Conservation (phyloP, 2,329 filamentous ascomycete species). For the Aspergillus latus region DNA sequence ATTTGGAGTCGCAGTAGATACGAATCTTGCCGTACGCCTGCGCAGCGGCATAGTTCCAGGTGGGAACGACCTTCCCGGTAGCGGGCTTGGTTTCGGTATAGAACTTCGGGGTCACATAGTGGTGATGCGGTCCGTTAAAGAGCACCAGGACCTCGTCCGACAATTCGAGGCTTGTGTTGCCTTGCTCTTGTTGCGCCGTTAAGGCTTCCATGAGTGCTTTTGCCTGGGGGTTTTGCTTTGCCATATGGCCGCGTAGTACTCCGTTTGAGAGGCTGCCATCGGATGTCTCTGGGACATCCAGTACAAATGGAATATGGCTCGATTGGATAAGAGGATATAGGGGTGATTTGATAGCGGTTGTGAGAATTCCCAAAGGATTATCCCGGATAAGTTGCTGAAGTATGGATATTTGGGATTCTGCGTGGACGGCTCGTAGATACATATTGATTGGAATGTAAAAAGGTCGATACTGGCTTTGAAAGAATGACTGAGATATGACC, state of each 20-base stretch:
- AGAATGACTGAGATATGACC: neutral
- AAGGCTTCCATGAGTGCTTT: slow-evolving; percentile 59
- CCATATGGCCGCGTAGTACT: slow-evolving; percentile 61
- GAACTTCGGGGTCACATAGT: slow-evolving; percentile 69
- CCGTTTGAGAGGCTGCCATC: slow-evolving; percentile 30
- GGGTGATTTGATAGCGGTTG: slow-evolving; percentile 58
- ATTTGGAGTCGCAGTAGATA: slow-evolving; percentile 54
- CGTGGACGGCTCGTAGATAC: slow-evolving; percentile 58
- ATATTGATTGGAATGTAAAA: slow-evolving; percentile 41
- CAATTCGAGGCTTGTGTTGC: slow-evolving; percentile 31
- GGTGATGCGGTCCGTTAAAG: slow-evolving; percentile 59
- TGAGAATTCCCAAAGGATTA: slow-evolving; percentile 63
- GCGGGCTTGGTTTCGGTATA: slow-evolving; percentile 65
- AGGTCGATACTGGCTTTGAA: neutral
- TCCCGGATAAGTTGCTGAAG: slow-evolving; percentile 57
- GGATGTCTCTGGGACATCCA: slow-evolving; percentile 46
- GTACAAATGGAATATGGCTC: slow-evolving; percentile 62
- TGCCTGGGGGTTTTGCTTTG: slow-evolving; percentile 62
- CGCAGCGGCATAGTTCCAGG: slow-evolving; percentile 68
- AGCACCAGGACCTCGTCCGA: slow-evolving; percentile 60
- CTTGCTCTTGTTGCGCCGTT: slow-evolving; percentile 20
- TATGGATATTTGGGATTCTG: slow-evolving; percentile 50
- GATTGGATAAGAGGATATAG: slow-evolving; percentile 55
- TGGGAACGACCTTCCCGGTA: slow-evolving; percentile 67
- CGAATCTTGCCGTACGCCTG: slow-evolving; percentile 62